Evolutionary conservation across 169 alveolate species (phyloP).

Genomic region (Perkinsus olseni): DNA sequence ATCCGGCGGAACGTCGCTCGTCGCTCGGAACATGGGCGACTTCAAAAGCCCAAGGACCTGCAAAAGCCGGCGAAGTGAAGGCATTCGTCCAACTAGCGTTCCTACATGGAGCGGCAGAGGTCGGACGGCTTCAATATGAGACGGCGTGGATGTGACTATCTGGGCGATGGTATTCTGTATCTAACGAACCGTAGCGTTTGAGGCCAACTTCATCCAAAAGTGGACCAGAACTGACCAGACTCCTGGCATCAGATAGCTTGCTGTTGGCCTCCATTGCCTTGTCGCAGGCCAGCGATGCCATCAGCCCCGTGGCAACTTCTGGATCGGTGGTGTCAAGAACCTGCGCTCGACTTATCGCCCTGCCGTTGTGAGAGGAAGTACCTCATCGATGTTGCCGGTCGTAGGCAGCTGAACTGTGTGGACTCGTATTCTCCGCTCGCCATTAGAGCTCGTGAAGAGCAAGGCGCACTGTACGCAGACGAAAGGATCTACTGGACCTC

Average conservation of each 20-base stretch:
- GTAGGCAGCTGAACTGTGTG: constrained; percentile 87
- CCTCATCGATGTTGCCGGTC: constrained; percentile 65
- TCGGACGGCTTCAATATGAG: constrained; percentile 27
- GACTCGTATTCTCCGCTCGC: constrained; percentile 94
- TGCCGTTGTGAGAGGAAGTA: neutral
- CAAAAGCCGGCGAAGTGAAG: neutral
- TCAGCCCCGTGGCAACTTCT: constrained; percentile 48
- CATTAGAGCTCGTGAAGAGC: constrained; percentile 89
- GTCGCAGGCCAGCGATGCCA: neutral
- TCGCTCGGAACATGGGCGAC: constrained; percentile 61
- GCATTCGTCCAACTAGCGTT: neutral
- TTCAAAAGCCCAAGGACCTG: constrained; percentile 66
- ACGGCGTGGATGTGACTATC: constrained; percentile 25
- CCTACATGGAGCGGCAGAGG: constrained; percentile 18
- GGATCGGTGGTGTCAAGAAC: constrained; percentile 54
- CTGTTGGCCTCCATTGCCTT: constrained; percentile 36
- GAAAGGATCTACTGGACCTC: constrained; percentile 42
- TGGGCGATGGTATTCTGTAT: constrained; percentile 58
- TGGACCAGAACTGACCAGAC: neutral
- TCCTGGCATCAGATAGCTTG: constrained; percentile 64
- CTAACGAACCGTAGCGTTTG: neutral
- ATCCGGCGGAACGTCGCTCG: constrained; percentile 56
- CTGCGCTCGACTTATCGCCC: neutral
- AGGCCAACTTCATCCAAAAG: no score
- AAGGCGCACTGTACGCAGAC: constrained; percentile 91